Conservation (phyloP, 2,329 filamentous ascomycete genomes). For the Xylaria sp. region DNA sequence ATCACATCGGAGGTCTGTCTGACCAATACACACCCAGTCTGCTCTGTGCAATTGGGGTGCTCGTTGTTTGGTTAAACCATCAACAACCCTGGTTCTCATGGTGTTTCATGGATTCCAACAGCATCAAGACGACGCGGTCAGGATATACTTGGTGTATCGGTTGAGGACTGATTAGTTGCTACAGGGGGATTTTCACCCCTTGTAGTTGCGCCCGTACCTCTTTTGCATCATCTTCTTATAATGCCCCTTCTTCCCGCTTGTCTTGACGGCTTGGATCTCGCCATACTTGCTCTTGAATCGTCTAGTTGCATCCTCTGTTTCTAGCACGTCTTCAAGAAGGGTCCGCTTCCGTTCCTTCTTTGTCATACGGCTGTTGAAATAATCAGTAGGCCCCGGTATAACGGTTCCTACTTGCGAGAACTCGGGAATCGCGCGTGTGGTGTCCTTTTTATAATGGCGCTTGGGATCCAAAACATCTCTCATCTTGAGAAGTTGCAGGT, state of each 20-base stretch:
- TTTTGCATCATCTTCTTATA: conserved; percentile 79
- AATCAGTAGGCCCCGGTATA: conserved; percentile 89
- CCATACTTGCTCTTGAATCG: conserved; percentile 90
- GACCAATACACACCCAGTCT: background rate
- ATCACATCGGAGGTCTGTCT: background rate
- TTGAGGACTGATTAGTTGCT: conserved; percentile 2
- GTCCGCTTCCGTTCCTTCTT: conserved; percentile 90
- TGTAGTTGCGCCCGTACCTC: conserved; percentile 48
- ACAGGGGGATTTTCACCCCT: conserved; percentile 39
- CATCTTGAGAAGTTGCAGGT: conserved; percentile 78
- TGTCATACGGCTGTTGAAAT: conserved; percentile 80
- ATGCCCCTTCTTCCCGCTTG: conserved; percentile 87
- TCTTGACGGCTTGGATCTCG: conserved; percentile 83
- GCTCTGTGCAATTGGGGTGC: background rate
- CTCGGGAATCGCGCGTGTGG: conserved; percentile 76
- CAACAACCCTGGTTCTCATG: background rate
- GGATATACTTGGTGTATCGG: conserved; percentile 6
- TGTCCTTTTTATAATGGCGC: conserved; percentile 82
- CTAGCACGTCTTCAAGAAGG: conserved; percentile 85
- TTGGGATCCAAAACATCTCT: conserved; percentile 89
- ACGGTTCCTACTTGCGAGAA: conserved; percentile 92
- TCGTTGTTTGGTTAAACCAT: background rate
- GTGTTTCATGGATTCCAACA: background rate
- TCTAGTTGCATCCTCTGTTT: conserved; percentile 70
- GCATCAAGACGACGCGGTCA: background rate